Percentiles rank a stretch among this genome's conserved stretches.
Conservation (phyloP, 345 rosid species). For the Corchorus olitorius region DNA sequence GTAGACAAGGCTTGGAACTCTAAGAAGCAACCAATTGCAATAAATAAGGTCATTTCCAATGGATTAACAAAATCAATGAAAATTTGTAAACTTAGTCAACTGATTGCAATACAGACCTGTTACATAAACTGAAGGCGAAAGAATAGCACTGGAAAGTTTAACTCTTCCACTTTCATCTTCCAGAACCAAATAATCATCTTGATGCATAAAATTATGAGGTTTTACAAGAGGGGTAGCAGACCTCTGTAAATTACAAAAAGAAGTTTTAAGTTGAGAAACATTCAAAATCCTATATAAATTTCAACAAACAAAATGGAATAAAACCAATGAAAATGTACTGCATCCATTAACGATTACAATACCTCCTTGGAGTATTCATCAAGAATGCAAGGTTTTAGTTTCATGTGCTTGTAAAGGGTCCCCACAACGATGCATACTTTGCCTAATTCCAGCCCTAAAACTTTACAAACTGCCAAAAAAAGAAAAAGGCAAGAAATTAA, state of each 20-base stretch:
- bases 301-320: constrained; percentile 24
- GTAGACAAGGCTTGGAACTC: neutral
- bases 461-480: constrained; percentile 61
- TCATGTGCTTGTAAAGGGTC: constrained; percentile 92
- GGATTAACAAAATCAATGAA: neutral
- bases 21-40: neutral
- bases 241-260: constrained; percentile 56
- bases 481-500: neutral
- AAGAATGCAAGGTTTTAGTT: constrained; percentile 91
- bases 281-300: neutral
- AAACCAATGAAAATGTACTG: constrained; percentile 1
- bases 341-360: constrained; percentile 15
- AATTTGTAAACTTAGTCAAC: neutral
- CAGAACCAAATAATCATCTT: constrained; percentile 75
- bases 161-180: constrained; percentile 99
- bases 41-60: neutral
- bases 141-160: constrained; percentile 65
- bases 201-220: constrained; percentile 82
- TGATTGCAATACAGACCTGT: constrained; percentile 57
- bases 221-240: constrained; percentile 71
- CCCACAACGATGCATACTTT: constrained; percentile 89
- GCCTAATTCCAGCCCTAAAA: constrained; percentile 79
- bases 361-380: constrained; percentile 96
- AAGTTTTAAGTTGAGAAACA: constrained; percentile 15
- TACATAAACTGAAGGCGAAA: constrained; percentile 65